Percentiles rank a stretch among this genome's conserved stretches.
These are phyloP conservation scores for Schoenoplectus tabernaemontani DNA, from an alignment of 202 grass and related monocot species.

Conservation along the genomic window DNA sequence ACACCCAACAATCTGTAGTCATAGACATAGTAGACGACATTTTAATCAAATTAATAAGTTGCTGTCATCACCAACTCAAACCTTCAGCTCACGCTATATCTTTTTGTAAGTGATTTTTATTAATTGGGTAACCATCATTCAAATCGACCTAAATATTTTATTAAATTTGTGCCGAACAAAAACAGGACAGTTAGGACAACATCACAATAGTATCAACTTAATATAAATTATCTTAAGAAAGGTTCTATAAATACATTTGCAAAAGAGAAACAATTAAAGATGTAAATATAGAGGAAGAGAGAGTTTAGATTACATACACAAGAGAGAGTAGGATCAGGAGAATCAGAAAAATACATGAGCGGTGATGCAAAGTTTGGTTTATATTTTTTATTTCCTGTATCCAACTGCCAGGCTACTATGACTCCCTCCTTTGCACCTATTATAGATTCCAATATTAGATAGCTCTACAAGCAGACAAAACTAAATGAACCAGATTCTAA, in stretches of 20 bases:
- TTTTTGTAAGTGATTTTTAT: background rate
- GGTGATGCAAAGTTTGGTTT: constrained; percentile 87
- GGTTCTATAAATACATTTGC: background rate
- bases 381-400: constrained; percentile 78
- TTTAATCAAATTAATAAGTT: background rate
- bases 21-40: background rate
- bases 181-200: background rate
- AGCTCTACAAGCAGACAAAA: background rate
- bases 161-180: background rate
- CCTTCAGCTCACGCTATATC: background rate
- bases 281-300: background rate
- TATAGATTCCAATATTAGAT: constrained; percentile 13
- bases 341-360: constrained; percentile 75
- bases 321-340: constrained; percentile 81
- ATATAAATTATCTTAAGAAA: background rate
- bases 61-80: background rate
- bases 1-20: background rate
- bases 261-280: constrained; percentile 2
- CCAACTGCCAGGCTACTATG: constrained; percentile 93
- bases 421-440: constrained; percentile 94
- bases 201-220: background rate
- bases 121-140: background rate
- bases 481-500: background rate
- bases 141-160: background rate
- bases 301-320: constrained; percentile 48